A percentile compares a stretch with the other conserved stretches of the same genome.
phyloP scores from a whole-genome alignment of 768 basidiomycete species.

The Russula olivacea region DNA sequence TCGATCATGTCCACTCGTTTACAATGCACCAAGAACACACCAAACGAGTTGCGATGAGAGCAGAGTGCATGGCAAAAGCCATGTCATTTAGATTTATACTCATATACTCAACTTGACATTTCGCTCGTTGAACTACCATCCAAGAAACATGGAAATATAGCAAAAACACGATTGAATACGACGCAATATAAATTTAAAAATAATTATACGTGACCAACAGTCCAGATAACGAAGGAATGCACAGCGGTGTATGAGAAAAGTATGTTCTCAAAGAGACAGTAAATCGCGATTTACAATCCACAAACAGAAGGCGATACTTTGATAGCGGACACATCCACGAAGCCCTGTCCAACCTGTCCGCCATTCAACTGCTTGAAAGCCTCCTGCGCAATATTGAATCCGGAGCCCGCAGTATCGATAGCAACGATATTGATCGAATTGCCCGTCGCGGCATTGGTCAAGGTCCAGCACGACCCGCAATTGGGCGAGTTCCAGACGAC shows the following conservation, averaged over 20 bases:
- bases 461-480: conserved; percentile 58
- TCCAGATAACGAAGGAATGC: neutral
- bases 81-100: neutral
- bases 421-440: conserved; percentile 45
- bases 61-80: too few species aligned
- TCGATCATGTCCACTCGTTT: neutral
- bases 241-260: neutral
- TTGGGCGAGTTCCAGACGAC: conserved; percentile 46
- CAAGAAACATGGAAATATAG: neutral
- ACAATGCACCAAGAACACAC: neutral
- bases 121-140: neutral
- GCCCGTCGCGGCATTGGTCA: conserved; percentile 41
- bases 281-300: conserved; percentile 12
- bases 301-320: conserved; percentile 30
- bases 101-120: too few species aligned
- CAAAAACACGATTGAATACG: neutral
- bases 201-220: neutral
- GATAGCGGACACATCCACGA: conserved; percentile 28
- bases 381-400: conserved; percentile 36
- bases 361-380: conserved; percentile 32
- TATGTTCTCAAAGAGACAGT: neutral
- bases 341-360: conserved; percentile 26
- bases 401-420: conserved; percentile 42
- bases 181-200: neutral
- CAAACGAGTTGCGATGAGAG: neutral